Conservation (phyloP, 1,284 basidiomycete genomes). For the Marasmius sp. region DNA sequence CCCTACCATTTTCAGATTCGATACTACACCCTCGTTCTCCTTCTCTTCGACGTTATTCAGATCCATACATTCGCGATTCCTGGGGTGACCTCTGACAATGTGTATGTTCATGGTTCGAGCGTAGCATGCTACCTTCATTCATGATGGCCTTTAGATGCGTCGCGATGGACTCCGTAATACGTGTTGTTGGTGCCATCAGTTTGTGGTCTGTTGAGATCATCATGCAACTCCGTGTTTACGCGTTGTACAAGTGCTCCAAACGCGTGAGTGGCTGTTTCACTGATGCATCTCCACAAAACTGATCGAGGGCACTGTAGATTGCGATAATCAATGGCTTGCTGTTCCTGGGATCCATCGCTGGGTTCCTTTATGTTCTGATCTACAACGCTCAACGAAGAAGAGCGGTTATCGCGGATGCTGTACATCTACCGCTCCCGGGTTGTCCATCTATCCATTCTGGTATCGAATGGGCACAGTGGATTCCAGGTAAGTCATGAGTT, state of each 20-base stretch:
- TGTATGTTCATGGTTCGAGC: slow-evolving; percentile 22
- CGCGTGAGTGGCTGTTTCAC: slow-evolving; percentile 20
- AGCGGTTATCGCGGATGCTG: slow-evolving; percentile 30
- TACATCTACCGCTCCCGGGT: slow-evolving; percentile 38
- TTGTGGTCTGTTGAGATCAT: slow-evolving; percentile 43
- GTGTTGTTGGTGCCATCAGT: slow-evolving; percentile 37
- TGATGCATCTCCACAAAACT: neutral
- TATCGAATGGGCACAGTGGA: slow-evolving; percentile 47
- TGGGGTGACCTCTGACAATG: slow-evolving; percentile 25
- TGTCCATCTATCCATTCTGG: slow-evolving; percentile 44
- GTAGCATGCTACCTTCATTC: neutral
- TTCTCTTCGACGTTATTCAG: slow-evolving; percentile 40
- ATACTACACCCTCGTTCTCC: slow-evolving; percentile 41
- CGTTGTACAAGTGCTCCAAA: slow-evolving; percentile 36
- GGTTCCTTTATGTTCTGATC: slow-evolving; percentile 37
- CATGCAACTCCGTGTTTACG: slow-evolving; percentile 41
- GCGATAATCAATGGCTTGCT: slow-evolving; percentile 35
- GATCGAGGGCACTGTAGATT: slow-evolving; percentile 21
- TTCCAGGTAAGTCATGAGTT: slow-evolving; percentile 21
- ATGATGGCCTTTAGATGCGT: slow-evolving; percentile 28
- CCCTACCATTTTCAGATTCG: slow-evolving; percentile 30
- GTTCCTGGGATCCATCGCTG: slow-evolving; percentile 35
- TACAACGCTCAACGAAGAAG: slow-evolving; percentile 32
- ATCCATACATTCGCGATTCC: slow-evolving; percentile 38
- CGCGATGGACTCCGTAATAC: slow-evolving; percentile 35